Percentiles rank a stretch among this genome's conserved stretches.
Conservation (phyloP, 306 rosid species). For the Betula pendula region DNA sequence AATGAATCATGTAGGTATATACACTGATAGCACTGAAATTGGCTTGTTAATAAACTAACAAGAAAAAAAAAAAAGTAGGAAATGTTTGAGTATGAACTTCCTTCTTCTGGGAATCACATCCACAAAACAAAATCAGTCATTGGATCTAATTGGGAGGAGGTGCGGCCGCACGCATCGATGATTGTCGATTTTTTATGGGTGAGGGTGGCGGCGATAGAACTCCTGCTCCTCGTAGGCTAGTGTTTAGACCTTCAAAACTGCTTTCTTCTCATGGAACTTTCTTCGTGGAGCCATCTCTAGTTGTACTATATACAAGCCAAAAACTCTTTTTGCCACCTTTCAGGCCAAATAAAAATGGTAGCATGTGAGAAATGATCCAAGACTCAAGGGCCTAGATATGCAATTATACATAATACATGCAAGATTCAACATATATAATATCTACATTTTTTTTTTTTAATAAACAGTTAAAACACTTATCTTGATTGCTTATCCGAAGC, state of each 20-base stretch:
- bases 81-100: background rate
- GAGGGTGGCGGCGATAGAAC: constrained; percentile 32
- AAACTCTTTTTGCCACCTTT: constrained; percentile 17
- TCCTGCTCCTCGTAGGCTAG: background rate
- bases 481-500: too few relatives aligned
- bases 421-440: background rate
- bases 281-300: constrained; percentile 13
- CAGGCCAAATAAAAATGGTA: background rate
- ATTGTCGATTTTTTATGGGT: constrained; percentile 12
- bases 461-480: too few relatives aligned
- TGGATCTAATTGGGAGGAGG: constrained; percentile 9
- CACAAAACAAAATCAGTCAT: background rate
- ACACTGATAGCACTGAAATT: background rate
- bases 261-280: constrained; percentile 2
- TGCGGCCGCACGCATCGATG: background rate
- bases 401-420: too few relatives aligned
- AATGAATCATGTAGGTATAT: background rate
- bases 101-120: background rate
- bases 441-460: too few relatives aligned
- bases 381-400: background rate
- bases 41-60: too few relatives aligned
- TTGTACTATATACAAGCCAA: background rate
- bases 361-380: background rate
- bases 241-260: constrained; percentile 1
- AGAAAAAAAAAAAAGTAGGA: background rate